Evolutionary conservation across 140 eudicot genomes (phyloP).

Genomic region (Bidens hawaiensis): DNA sequence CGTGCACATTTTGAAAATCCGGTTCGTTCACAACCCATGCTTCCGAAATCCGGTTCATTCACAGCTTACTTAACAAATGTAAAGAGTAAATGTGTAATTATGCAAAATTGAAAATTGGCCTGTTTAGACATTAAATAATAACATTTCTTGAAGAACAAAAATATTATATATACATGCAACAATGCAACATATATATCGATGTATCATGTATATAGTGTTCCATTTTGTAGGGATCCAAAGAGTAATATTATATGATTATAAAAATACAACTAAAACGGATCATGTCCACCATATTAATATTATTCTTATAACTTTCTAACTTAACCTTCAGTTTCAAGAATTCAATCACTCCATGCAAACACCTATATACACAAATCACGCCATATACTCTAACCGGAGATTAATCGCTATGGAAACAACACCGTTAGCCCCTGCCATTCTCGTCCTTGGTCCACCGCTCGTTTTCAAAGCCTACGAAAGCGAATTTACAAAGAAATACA

Average conservation of each 20-base stretch:
- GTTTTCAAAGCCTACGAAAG: constrained; percentile 32
- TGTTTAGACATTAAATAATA: background rate
- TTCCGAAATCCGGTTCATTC: too few species aligned
- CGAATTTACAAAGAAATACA: constrained; percentile 33
- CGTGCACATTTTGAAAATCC: too few species aligned
- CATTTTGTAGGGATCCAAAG: constrained; percentile 18
- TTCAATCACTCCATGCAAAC: background rate
- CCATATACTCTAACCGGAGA: background rate
- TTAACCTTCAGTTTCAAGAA: constrained; percentile 5
- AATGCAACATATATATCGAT: background rate
- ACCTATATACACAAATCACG: background rate
- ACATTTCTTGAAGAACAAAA: background rate
- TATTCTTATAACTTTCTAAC: background rate
- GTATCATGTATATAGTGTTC: background rate
- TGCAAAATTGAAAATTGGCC: too few species aligned
- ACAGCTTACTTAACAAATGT: too few species aligned
- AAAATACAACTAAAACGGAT: constrained; percentile 29
- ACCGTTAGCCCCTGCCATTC: constrained; percentile 13
- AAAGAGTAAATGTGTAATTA: too few species aligned
- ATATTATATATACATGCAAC: too few species aligned
- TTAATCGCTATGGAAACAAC: constrained; percentile 5
- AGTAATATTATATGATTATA: constrained; percentile 5
- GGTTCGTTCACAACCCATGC: too few species aligned
- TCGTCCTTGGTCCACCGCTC: constrained; percentile 50
- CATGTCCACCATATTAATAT: constrained; percentile 18